phyloP scores from a whole-genome alignment of 176 grass and related monocot genomes.

The Saccharum spontaneum region DNA sequence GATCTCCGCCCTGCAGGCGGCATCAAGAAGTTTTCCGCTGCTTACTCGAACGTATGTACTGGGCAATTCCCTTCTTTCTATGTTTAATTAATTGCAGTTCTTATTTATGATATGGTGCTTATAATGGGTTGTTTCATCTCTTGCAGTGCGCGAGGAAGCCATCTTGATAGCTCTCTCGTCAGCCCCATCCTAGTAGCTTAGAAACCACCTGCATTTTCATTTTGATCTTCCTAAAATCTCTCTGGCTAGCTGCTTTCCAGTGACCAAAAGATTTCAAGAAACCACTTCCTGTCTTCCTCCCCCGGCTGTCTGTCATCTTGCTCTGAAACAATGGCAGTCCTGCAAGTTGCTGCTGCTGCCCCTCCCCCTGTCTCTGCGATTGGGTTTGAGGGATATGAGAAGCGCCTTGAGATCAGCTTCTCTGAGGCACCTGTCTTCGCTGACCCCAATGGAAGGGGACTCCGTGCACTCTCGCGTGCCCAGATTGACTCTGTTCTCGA shows the following conservation, averaged over 20 bases:
- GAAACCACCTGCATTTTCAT: background rate
- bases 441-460: constrained; percentile 52
- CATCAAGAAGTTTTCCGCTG: constrained; percentile 79
- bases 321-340: constrained; percentile 45
- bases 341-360: constrained; percentile 8
- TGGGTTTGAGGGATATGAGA: constrained; percentile 73
- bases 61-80: background rate
- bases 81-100: background rate
- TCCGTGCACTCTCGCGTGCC: constrained; percentile 43
- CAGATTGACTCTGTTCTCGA: constrained; percentile 64
- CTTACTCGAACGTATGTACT: constrained; percentile 67
- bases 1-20: constrained; percentile 65
- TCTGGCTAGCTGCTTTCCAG: constrained; percentile 52
- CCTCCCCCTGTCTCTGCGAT: constrained; percentile 36
- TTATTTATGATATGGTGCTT: constrained; percentile 26
- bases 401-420: constrained; percentile 66
- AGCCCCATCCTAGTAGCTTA: constrained; percentile 18
- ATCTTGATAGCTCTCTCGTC: constrained; percentile 46
- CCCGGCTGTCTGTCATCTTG: background rate
- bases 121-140: constrained; percentile 4
- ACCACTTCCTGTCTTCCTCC: background rate
- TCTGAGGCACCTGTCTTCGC: constrained; percentile 53
- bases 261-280: constrained; percentile 25
- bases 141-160: constrained; percentile 70
- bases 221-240: constrained; percentile 24